A percentile compares a stretch with the other conserved stretches of the same genome.
Evolutionary conservation across 345 rosid species (phyloP).

Genomic region (Mercurialis annua): DNA sequence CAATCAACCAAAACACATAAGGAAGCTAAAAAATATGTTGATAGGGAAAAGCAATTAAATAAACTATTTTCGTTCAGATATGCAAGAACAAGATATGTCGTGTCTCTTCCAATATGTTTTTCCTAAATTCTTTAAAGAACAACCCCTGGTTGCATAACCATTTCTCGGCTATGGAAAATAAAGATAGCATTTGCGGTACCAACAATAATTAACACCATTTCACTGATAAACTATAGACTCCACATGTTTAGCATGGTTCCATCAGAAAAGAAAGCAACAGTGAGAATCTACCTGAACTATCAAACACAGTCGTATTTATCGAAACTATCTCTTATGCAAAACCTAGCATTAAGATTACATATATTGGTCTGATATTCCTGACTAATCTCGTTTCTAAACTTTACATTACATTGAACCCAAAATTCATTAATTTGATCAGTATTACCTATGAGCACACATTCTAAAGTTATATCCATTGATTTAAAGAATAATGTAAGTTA

Average conservation of each 20-base stretch:
- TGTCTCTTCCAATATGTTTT: background rate
- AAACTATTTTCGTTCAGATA: background rate
- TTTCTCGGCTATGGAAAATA: background rate
- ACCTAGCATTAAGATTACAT: background rate
- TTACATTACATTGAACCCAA: background rate
- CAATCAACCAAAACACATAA: background rate
- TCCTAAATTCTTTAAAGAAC: background rate
- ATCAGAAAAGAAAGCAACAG: constrained; percentile 1
- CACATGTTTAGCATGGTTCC: background rate
- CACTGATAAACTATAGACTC: background rate
- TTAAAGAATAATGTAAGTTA: background rate
- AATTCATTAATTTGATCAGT: background rate
- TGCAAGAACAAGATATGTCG: background rate
- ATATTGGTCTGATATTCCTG: background rate
- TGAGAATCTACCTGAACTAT: background rate
- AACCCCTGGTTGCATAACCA: background rate
- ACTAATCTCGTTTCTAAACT: background rate
- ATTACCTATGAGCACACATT: too few species aligned
- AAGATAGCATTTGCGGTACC: background rate
- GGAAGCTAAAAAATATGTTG: background rate
- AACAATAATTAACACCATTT: background rate
- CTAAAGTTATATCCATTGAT: too few species aligned
- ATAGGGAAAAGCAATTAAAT: background rate
- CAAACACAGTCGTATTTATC: background rate
- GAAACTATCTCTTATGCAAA: too few species aligned